Percentiles rank a stretch among this genome's conserved stretches.
These are phyloP conservation scores for Dendrobium catenatum DNA, from an alignment of 106 monocot genomes.

Conservation along the genomic window DNA sequence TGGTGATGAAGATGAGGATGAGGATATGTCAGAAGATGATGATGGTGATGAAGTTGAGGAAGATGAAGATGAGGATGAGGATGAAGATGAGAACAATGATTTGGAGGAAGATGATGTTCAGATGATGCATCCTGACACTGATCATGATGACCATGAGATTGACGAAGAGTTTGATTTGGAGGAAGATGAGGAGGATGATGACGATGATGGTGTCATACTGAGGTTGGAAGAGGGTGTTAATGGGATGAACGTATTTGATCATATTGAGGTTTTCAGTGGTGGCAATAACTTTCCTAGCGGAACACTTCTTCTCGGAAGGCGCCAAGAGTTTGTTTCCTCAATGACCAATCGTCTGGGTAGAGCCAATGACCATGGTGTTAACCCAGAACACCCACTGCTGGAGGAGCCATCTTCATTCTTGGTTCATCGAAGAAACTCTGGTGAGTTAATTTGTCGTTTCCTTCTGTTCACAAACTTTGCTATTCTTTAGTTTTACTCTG, in stretches of 20 bases:
- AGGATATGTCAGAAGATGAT: conserved; percentile 68
- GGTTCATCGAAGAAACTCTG: conserved; percentile 62
- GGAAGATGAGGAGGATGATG: conserved; percentile 93
- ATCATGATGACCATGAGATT: conserved; percentile 97
- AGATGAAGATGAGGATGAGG: conserved; percentile 82
- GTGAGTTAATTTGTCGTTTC: conserved; percentile 19
- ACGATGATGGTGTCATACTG: conserved; percentile 84
- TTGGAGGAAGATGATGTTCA: conserved; percentile 86
- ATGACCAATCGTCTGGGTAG: conserved; percentile 85
- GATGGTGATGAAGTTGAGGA: conserved; percentile 64
- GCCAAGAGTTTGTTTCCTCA: conserved; percentile 70
- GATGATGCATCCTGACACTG: conserved; percentile 90
- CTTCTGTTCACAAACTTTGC: background rate
- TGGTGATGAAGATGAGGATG: conserved; percentile 77
- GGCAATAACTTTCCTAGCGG: conserved; percentile 60
- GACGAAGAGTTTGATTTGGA: conserved; percentile 89
- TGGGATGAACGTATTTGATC: conserved; percentile 96
- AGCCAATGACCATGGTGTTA: conserved; percentile 50
- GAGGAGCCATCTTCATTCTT: conserved; percentile 68
- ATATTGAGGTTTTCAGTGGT: conserved; percentile 82
- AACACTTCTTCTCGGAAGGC: conserved; percentile 83
- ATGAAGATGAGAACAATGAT: conserved; percentile 86
- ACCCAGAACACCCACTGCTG: conserved; percentile 76
- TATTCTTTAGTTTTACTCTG: background rate
- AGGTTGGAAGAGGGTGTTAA: conserved; percentile 87